Percentiles rank a stretch among this genome's conserved stretches.
Conservation (phyloP, 1,284 basidiomycete species). For the Leccinum subatratum region DNA sequence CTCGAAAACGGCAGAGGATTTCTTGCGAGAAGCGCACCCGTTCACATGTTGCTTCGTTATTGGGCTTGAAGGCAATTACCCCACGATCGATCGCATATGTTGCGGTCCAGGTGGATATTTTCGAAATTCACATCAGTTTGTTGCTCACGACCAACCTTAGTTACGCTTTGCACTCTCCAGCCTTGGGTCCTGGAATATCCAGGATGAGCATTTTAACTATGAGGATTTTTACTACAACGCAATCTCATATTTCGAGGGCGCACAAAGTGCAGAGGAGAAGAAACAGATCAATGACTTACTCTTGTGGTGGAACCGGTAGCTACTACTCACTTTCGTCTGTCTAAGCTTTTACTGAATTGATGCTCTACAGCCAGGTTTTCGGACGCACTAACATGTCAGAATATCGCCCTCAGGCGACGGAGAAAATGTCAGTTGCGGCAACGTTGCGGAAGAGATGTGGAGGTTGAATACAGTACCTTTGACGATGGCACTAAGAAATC, state of each 20-base stretch:
- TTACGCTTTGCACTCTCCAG: not conserved
- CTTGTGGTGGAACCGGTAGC: constrained; percentile 1
- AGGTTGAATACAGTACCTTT: too few relatives aligned
- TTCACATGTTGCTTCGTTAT: constrained; percentile 20
- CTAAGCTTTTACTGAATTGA: not conserved
- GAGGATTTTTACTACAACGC: not conserved
- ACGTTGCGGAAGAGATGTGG: too few relatives aligned
- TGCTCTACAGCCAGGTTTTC: not conserved
- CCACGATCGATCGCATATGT: constrained; percentile 29
- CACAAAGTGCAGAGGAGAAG: not conserved
- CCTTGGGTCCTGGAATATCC: not conserved
- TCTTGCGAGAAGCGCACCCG: not conserved
- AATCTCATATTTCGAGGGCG: not conserved
- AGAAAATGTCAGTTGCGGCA: not conserved
- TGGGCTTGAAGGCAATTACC: constrained; percentile 16
- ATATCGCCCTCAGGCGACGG: not conserved
- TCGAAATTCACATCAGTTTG: not conserved
- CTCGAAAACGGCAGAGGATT: not conserved
- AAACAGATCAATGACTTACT: not conserved
- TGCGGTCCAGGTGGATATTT: constrained; percentile 24
- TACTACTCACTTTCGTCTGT: not conserved
- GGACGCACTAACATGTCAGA: not conserved
- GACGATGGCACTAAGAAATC: too few relatives aligned
- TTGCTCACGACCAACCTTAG: not conserved
- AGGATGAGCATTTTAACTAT: not conserved